phyloP scores from a whole-genome alignment of 2,329 filamentous ascomycete species.

The Lachnellula cervina region DNA sequence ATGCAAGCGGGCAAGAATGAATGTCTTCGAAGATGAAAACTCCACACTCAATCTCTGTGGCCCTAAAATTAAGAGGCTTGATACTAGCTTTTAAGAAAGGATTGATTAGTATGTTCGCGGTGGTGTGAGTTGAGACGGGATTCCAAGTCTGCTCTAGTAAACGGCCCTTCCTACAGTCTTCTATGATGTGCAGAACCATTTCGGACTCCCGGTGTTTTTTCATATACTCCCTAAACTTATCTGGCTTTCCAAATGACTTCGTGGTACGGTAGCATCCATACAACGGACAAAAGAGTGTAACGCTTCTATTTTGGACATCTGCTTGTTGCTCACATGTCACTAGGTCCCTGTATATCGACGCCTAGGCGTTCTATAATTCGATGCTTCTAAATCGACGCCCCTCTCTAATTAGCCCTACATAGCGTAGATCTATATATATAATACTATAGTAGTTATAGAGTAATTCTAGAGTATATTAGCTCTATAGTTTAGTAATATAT shows the following conservation, averaged over 20 bases:
- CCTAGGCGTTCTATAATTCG: no score
- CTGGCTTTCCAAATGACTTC: conserved; percentile 7
- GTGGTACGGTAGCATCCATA: conserved; percentile 10
- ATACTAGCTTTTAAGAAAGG: not conserved
- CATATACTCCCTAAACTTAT: conserved; percentile 13
- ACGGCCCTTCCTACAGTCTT: conserved; percentile 4
- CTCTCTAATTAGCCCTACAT: no score
- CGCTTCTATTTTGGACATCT: conserved; percentile 4
- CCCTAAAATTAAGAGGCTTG: not conserved
- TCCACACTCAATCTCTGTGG: not conserved
- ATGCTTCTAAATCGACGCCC: no score
- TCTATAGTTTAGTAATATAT: no score
- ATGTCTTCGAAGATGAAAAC: not conserved
- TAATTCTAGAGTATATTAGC: no score
- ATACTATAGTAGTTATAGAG: no score
- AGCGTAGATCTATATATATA: no score
- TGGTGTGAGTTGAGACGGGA: not conserved
- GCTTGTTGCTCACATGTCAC: no score
- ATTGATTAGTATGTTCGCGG: not conserved
- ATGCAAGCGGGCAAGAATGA: conserved; percentile 7
- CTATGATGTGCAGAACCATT: conserved; percentile 3
- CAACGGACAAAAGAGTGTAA: conserved; percentile 2
- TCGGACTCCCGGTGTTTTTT: conserved; percentile 6
- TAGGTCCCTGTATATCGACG: no score
- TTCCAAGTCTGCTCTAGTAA: conserved; percentile 1